These are phyloP conservation scores for Sphagnum contortum DNA, from an alignment of 225 moss, liverwort and hornwort genomes.

Conservation along the genomic window DNA sequence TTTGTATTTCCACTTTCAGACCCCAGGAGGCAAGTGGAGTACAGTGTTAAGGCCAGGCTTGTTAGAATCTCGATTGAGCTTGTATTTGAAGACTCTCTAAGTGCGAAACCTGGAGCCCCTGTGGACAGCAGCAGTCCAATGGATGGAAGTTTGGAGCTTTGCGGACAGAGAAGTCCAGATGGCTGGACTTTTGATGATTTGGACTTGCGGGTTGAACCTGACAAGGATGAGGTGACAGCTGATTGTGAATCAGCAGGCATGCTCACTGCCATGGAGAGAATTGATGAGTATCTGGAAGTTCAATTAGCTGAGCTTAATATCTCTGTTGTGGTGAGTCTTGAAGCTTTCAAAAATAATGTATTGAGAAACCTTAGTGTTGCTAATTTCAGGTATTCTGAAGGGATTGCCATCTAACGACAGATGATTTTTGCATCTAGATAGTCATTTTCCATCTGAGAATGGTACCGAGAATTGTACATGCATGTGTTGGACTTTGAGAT, in stretches of 20 bases:
- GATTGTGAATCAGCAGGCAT: conserved; percentile 11
- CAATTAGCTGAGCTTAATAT: conserved; percentile 46
- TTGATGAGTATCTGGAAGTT: conserved; percentile 50
- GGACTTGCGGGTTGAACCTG: too few relatives aligned
- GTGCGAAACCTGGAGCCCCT: too few relatives aligned
- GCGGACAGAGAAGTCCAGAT: neutral
- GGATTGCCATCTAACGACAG: too few relatives aligned
- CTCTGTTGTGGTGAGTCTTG: conserved; percentile 52
- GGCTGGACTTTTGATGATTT: too few relatives aligned
- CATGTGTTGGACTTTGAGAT: too few relatives aligned
- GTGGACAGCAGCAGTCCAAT: too few relatives aligned
- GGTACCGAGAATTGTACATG: too few relatives aligned
- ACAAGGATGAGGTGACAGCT: too few relatives aligned
- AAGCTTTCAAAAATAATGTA: neutral
- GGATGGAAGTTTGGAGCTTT: conserved; percentile 5
- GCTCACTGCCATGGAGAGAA: conserved; percentile 5
- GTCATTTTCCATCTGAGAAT: too few relatives aligned
- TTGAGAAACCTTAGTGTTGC: neutral
- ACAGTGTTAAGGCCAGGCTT: conserved; percentile 76
- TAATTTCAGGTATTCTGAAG: neutral
- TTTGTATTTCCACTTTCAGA: conserved; percentile 30
- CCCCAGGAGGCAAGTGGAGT: conserved; percentile 83
- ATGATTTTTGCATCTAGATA: too few relatives aligned
- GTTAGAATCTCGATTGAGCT: conserved; percentile 54
- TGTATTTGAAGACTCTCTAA: conserved; percentile 23